Conservation (phyloP, 2,329 filamentous ascomycete genomes). For the Triangularia setosa region DNA sequence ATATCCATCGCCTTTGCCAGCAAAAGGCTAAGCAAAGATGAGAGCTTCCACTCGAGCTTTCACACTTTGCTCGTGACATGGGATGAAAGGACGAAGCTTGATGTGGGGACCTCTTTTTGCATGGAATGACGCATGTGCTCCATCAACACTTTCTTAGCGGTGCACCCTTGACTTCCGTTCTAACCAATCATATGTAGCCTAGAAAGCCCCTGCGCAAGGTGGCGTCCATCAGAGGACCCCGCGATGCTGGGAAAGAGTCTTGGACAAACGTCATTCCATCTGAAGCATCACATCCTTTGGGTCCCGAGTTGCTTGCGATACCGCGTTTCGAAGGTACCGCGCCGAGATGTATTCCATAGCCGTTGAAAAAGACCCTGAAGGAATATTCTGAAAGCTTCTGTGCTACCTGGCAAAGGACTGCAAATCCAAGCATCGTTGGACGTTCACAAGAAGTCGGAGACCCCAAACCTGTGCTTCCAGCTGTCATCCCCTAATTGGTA, state of each 20-base stretch:
- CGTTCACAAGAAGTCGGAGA: background rate
- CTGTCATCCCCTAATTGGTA: slow-evolving; percentile 16
- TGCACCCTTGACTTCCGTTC: background rate
- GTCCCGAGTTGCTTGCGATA: background rate
- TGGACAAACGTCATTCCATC: slow-evolving; percentile 2
- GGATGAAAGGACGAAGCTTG: background rate
- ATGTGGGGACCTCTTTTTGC: background rate
- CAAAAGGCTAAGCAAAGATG: background rate
- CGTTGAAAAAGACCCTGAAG: background rate
- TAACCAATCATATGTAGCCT: background rate
- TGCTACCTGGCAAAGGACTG: background rate
- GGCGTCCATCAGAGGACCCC: background rate
- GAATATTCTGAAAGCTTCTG: background rate
- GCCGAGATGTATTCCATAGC: background rate
- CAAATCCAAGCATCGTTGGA: background rate
- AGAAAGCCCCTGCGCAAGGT: background rate
- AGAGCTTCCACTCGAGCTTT: background rate
- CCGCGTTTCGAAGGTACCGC: background rate
- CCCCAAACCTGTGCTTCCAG: slow-evolving; percentile 11
- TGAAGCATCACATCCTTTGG: background rate
- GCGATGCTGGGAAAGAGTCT: slow-evolving; percentile 1
- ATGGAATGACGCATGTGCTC: background rate
- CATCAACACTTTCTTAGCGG: background rate
- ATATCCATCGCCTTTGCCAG: background rate
- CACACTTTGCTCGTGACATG: background rate